A percentile compares a stretch with the other conserved stretches of the same genome.
Evolutionary conservation across 768 basidiomycete species (phyloP).

Genomic region (Lactarius psammicola): DNA sequence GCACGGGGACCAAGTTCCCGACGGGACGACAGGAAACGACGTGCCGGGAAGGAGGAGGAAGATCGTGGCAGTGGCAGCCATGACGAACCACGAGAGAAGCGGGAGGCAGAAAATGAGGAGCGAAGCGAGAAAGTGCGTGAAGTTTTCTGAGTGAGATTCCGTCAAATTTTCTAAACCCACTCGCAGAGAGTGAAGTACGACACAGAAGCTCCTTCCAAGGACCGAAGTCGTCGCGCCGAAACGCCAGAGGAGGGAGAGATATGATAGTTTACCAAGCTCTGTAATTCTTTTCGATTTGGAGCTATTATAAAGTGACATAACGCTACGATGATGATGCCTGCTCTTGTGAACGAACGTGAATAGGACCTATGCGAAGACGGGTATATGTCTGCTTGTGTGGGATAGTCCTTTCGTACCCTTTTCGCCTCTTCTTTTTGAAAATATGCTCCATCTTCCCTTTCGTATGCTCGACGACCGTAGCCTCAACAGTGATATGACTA

Average conservation of each 20-base stretch:
- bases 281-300: constrained; percentile 5
- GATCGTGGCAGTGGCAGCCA: constrained; percentile 55
- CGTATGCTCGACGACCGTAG: constrained; percentile 97
- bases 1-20: constrained; percentile 56
- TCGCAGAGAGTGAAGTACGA: constrained; percentile 51
- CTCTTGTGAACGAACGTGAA: constrained; percentile 44
- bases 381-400: constrained; percentile 94
- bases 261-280: constrained; percentile 35
- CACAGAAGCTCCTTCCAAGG: constrained; percentile 45
- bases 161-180: constrained; percentile 36
- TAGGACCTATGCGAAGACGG: constrained; percentile 86
- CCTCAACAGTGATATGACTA: constrained; percentile 66
- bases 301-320: constrained; percentile 20
- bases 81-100: constrained; percentile 37
- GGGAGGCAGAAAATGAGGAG: constrained; percentile 43
- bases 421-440: constrained; percentile 97
- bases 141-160: neutral
- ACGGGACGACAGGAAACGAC: constrained; percentile 49
- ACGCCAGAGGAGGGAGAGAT: constrained; percentile 91
- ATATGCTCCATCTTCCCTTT: constrained; percentile 90
- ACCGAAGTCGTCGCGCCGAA: constrained; percentile 46
- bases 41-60: constrained; percentile 43
- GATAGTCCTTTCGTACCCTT: constrained; percentile 94
- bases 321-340: constrained; percentile 33
- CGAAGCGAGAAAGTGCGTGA: constrained; percentile 53